Conservation (phyloP, 2,329 filamentous ascomycete species). For the Diaporthe velutina region DNA sequence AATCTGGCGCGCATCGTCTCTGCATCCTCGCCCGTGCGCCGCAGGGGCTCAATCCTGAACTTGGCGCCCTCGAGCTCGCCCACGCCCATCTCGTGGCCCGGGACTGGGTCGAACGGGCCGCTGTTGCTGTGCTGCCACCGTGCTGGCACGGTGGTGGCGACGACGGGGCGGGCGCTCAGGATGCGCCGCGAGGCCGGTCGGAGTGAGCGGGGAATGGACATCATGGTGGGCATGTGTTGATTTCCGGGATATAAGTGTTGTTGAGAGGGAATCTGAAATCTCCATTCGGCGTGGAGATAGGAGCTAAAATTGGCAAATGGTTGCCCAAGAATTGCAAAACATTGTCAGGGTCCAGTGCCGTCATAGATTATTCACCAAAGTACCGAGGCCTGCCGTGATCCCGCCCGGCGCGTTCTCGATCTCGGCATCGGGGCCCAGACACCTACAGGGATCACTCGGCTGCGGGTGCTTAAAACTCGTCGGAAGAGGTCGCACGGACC, state of each 20-base stretch:
- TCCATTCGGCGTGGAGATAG: neutral
- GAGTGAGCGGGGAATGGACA: conserved; percentile 34
- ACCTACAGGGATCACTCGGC: conserved; percentile 21
- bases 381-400: conserved; percentile 35
- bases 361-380: conserved; percentile 36
- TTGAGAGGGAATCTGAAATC: neutral
- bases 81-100: conserved; percentile 74
- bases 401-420: conserved; percentile 33
- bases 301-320: neutral
- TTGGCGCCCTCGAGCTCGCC: conserved; percentile 89
- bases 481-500: conserved; percentile 20
- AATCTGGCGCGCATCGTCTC: conserved; percentile 91
- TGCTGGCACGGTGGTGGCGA: conserved; percentile 30
- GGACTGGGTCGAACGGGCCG: conserved; percentile 47
- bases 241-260: neutral
- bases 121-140: conserved; percentile 36
- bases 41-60: conserved; percentile 92
- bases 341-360: conserved; percentile 26
- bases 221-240: conserved; percentile 13
- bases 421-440: conserved; percentile 37
- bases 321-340: neutral
- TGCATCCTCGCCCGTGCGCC: conserved; percentile 84
- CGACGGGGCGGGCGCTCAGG: conserved; percentile 35
- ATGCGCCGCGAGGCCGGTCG: conserved; percentile 41
- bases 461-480: neutral